Base-by-base conservation (phyloP, 2,329 filamentous ascomycete genomes). In the Cylindrodendrum hubeiense region DNA sequence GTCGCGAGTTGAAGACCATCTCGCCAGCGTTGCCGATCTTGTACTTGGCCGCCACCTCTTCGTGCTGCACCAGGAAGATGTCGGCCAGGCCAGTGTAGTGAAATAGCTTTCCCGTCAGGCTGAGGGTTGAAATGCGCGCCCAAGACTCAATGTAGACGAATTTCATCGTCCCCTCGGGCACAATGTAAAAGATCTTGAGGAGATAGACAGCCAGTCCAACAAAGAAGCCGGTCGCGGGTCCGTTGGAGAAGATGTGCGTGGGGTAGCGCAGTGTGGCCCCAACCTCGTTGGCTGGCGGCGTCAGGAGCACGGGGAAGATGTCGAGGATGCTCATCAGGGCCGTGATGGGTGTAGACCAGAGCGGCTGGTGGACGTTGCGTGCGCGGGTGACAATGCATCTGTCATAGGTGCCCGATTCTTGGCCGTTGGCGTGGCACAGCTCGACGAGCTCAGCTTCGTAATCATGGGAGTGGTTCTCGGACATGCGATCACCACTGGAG, bases 121-220 rank as follows among this genome's bases (percentile, higher is more conserved):
- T 98, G 69, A 98, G 80, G 13, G 88, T 91, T 69, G 87, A 90
- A 17, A 97, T 93, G 17, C 96, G 87, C 3, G 96, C 95, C 91
- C 95, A 98, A 21, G 93, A 96, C 83, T 99, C 96, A 28, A 98
- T 88, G 77, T 96, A 99, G 15, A 98, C 84, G 10, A 92, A 90
- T 67, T 89, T 88, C 82, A 95, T 90, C 68, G 86, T 86, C 28
- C 84, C 80, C 21, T 82, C 77, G 0, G 85, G 85, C 26, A 82
- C 80, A 6, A 83, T 10, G 57, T 71, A 80, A 34, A 83, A 70
- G 12, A 88, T 65, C 73, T 85, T 87, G 51, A 89, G 73, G 0
- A 82, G 1, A 41, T 86, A 82, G 0, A 84, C 86, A 0, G 82
- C 81, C 2, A 88, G 56, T 2, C 84, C 86, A 51, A 97, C 84